Evolutionary conservation across 2,329 filamentous ascomycete species (phyloP), one percentile per base, ranked within the genome.

Genomic region (Fonsecaea erecta): DNA sequence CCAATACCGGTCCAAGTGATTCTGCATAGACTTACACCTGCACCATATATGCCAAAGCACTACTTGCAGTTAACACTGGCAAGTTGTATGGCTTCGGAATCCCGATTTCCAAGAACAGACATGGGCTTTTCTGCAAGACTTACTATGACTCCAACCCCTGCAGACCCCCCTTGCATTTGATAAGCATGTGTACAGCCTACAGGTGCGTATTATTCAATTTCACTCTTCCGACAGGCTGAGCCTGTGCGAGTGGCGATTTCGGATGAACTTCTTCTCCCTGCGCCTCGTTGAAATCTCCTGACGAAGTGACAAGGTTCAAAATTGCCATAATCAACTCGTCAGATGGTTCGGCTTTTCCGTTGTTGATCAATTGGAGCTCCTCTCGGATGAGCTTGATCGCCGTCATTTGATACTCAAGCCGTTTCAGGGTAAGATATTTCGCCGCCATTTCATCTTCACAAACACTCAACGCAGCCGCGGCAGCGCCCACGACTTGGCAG

Each of bases 401-500:
- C 1, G 30, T 37, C 52, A 55, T 55, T 16, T 37, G 28, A 32
- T 55, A 32, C 52, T 55, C 52, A 11, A 55, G 52, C 8, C 52
- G 52, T 18, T 55, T 55, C 14, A 32, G 30, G 16, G 32, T 18
- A 21, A 55, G 32, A 34, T 55, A 55, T 21, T 35, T 30, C 11
- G 14, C 28, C 12, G 18, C 18, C 32, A 5, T 12, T 55, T 55
- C 52, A 37, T 55, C 32, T 14, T 34, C 6, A 24, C 52, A 55
- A 24, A 55, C 8, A 8, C 26, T 37, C 52, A 55, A 32, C 5
- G 52, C 52, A 3, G 32, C 52, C 14, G 30, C 52, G 5, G 52
- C 52, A 8, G 52, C 52, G 11, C 28, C 52, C 52, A 55, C 37
- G 30, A 55, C 52, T 24, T 55, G 52, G 52, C 52, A 55, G 11